Evolutionary conservation across 768 basidiomycete genomes (phyloP), one percentile per base, ranked within the genome.

Genomic region (Coprinellus micaceus): DNA sequence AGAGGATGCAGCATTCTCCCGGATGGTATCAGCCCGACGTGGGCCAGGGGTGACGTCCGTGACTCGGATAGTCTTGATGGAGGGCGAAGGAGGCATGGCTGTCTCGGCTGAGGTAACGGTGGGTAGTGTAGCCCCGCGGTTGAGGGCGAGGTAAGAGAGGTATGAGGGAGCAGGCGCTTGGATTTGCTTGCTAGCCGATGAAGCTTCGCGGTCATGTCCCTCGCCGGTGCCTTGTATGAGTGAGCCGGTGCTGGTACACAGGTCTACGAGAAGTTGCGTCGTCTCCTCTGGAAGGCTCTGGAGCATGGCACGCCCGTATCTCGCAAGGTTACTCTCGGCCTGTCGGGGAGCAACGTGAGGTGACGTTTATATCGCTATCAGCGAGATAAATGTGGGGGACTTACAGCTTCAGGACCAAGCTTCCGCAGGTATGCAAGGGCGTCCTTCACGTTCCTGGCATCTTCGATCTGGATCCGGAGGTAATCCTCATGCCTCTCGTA

Each of bases 401-500:
- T 61, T 66, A 95, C 94, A 24, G 83, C 85, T 54, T 86, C 88
- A 2, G 86, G 81, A 0, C 92, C 92, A 9, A 97, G 76, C 49
- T 80, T 79, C 57, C 92, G 75, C 49, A 99, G 67, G 71, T 97
- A 99, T 21, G 69, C 71, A 58, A 97, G 72, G 0, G 94, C 97
- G 61, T 93, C 94, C 49, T 70, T 76, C 63, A 85, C 92, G 58
- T 93, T 84, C 12, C 82, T 85, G 0, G 88, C 85, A 71, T 98
- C 97, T 70, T 98, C 95, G 47, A 99, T 89, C 70, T 94, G 88
- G 47, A 98, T 95, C 56, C 91, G 78, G 39, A 99, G 70, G 69
- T 94, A 98, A 61, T 98, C 96, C 63, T 95, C 93, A 61, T 98
- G 94, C 21, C 90, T 74, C 28, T 88, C 85, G 69, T 94, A 98